Evolutionary conservation across 805 yeast genomes (phyloP).

Genomic region (Scheffersomyces spartinae): DNA sequence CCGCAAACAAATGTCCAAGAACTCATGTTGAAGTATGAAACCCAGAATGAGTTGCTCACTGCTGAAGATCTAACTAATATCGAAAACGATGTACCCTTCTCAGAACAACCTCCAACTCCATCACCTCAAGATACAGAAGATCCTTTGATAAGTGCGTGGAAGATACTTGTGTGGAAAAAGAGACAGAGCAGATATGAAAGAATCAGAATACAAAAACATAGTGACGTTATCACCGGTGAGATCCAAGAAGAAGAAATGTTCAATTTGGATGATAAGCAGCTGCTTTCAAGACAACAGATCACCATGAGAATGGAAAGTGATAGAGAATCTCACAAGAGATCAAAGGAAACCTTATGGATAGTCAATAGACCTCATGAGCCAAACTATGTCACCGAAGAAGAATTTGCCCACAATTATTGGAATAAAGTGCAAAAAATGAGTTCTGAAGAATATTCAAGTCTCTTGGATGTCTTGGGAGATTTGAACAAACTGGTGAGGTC

Average conservation of each 20-base stretch:
- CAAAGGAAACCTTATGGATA: conserved; percentile 74
- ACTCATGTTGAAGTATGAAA: too few relatives aligned
- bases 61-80: conserved; percentile 23
- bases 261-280: conserved; percentile 9
- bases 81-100: conserved; percentile 22
- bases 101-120: too few relatives aligned
- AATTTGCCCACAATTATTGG: conserved; percentile 37
- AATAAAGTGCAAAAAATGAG: conserved; percentile 32
- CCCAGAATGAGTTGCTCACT: conserved; percentile 19
- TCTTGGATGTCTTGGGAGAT: conserved; percentile 38
- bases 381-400: conserved; percentile 24
- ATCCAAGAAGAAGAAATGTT: conserved; percentile 15
- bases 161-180: conserved; percentile 32
- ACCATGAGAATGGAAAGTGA: conserved; percentile 83
- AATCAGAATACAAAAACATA: conserved; percentile 23
- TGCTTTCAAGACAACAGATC: conserved; percentile 33
- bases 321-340: conserved; percentile 78
- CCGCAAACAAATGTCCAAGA: conserved; percentile 15
- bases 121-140: conserved; percentile 8
- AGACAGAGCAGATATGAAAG: conserved; percentile 43
- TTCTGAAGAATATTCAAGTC: conserved; percentile 31
- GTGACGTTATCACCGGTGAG: background rate
- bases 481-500: conserved; percentile 41
- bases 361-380: conserved; percentile 36
- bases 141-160: conserved; percentile 33